Conservation (phyloP, 768 basidiomycete species). For the Boletus coccyginus region DNA sequence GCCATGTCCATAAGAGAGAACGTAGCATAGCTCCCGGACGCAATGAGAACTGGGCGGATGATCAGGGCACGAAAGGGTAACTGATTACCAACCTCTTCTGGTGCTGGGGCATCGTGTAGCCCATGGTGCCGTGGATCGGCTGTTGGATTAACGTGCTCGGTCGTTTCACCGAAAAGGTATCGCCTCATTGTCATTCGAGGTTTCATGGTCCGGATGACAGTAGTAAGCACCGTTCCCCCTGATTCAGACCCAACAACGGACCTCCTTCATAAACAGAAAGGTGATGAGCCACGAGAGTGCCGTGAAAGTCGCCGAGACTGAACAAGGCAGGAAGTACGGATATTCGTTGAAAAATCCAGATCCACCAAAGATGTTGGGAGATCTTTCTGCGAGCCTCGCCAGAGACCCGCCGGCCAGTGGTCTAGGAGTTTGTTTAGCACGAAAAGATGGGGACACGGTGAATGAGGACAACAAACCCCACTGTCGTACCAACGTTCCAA, state of each 20-base stretch:
- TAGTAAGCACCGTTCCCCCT: background rate
- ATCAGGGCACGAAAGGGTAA: slow-evolving; percentile 50
- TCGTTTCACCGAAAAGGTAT: slow-evolving; percentile 13
- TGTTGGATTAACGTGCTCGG: background rate
- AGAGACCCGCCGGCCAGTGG: slow-evolving; percentile 68
- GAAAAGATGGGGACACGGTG: background rate
- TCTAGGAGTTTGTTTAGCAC: slow-evolving; percentile 33
- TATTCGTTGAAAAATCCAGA: slow-evolving; percentile 57
- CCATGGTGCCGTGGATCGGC: background rate
- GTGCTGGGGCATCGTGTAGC: background rate
- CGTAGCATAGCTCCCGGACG: slow-evolving; percentile 58
- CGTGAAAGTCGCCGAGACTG: slow-evolving; percentile 57
- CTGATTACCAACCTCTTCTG: slow-evolving; percentile 17
- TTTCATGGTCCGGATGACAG: slow-evolving; percentile 12
- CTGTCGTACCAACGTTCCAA: slow-evolving; percentile 41
- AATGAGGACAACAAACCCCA: slow-evolving; percentile 37
- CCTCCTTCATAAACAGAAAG: slow-evolving; percentile 56
- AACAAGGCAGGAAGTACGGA: slow-evolving; percentile 74
- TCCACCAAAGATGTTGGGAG: slow-evolving; percentile 56
- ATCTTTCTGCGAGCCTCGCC: slow-evolving; percentile 62
- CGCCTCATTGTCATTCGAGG: slow-evolving; percentile 11
- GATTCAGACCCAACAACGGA: slow-evolving; percentile 7
- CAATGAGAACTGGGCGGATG: slow-evolving; percentile 50
- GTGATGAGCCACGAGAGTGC: slow-evolving; percentile 49
- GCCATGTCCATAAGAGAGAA: slow-evolving; percentile 64